These are phyloP conservation scores for Cercospora sojina DNA, from an alignment of 2,329 filamentous ascomycete genomes.

Conservation along the genomic window DNA sequence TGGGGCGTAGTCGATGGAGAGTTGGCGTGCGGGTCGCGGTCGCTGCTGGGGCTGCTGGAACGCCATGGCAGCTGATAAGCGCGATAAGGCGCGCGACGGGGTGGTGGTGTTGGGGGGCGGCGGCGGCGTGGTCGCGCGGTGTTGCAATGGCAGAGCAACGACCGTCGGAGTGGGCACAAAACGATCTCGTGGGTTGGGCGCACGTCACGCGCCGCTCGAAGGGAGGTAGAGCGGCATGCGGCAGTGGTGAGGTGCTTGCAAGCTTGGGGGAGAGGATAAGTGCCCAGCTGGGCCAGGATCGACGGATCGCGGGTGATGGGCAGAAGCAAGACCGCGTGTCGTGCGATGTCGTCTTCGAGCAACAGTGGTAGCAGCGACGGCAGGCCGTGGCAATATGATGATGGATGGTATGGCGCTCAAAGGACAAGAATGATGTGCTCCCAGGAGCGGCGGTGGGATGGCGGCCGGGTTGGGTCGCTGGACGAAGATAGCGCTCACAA, in stretches of 20 bases:
- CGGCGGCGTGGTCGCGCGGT: conserved; percentile 1
- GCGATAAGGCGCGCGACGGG: conserved; percentile 12
- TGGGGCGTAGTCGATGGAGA: conserved; percentile 21
- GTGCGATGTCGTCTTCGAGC: background rate
- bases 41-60: conserved; percentile 29
- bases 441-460: background rate
- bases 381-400: background rate
- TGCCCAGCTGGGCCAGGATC: conserved; percentile 14
- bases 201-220: conserved; percentile 19
- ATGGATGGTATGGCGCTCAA: background rate
- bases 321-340: background rate
- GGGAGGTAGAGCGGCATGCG: conserved; percentile 13
- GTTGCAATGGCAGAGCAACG: background rate
- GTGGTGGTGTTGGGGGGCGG: background rate
- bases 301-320: background rate
- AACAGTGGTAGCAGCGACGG: too few species aligned
- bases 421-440: background rate
- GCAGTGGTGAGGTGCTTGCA: conserved; percentile 16
- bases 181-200: conserved; percentile 4
- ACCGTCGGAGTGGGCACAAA: background rate
- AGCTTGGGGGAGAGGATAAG: conserved; percentile 14
- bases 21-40: conserved; percentile 22
- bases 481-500: background rate
- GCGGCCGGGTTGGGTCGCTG: background rate
- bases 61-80: conserved; percentile 25